These are phyloP conservation scores for Boehmeria nivea DNA, from an alignment of 306 rosid genomes.

Conservation along the genomic window DNA sequence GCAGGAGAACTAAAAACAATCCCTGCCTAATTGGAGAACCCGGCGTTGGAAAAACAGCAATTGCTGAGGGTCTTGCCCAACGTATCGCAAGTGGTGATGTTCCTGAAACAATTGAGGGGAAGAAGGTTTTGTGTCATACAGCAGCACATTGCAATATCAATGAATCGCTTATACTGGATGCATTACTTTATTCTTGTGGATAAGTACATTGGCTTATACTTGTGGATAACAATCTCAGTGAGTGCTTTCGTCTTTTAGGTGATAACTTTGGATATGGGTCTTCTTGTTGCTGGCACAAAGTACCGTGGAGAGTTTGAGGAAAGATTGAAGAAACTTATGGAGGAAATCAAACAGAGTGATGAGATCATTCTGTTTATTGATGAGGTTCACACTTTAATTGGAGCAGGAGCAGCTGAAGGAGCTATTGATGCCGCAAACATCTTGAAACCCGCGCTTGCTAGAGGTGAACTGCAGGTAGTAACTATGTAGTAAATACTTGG, in stretches of 20 bases:
- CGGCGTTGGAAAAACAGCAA: conserved; percentile 97
- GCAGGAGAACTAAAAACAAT: conserved; percentile 86
- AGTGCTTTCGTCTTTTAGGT: conserved; percentile 43
- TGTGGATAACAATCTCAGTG: neutral
- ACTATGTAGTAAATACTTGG: neutral
- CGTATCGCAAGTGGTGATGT: conserved; percentile 89
- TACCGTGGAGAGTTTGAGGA: conserved; percentile 99
- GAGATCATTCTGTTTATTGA: conserved; percentile 89
- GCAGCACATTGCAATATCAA: too few relatives aligned
- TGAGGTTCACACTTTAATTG: conserved; percentile 92
- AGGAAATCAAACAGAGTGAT: conserved; percentile 93
- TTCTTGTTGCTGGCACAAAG: conserved; percentile 95
- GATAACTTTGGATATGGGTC: conserved; percentile 95
- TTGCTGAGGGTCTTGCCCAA: conserved; percentile 96
- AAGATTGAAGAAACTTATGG: conserved; percentile 90
- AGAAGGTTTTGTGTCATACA: conserved; percentile 58
- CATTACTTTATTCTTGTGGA: neutral
- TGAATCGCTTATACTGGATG: too few relatives aligned
- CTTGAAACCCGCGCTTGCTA: conserved; percentile 90
- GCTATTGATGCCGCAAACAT: conserved; percentile 97
- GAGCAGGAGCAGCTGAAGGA: conserved; percentile 99
- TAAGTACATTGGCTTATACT: neutral
- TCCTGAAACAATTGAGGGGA: conserved; percentile 96
- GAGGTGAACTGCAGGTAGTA: conserved; percentile 95
- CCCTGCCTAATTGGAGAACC: conserved; percentile 98